phyloP scores from a whole-genome alignment of 2,329 filamentous ascomycete genomes.

The Hawksworthiomyces lignivorus region DNA sequence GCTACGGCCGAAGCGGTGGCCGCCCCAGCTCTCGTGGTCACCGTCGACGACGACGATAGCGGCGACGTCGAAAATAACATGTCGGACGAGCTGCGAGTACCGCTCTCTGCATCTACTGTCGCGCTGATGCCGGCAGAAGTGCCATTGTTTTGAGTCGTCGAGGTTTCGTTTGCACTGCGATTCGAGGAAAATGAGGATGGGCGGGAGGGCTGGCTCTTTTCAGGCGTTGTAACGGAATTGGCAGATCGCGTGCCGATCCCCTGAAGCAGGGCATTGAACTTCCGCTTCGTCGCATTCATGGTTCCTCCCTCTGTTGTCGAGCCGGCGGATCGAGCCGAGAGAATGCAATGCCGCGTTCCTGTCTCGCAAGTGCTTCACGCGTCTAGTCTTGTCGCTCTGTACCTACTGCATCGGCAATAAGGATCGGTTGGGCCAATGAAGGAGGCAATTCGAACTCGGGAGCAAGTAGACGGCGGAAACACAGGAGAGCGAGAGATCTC shows the following conservation, averaged over 20 bases:
- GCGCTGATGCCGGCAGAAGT: too few species aligned
- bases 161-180: too few species aligned
- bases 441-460: too few species aligned
- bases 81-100: not conserved
- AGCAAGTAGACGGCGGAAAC: too few species aligned
- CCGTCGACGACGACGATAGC: not conserved
- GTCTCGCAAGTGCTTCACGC: not conserved
- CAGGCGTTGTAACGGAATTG: conserved; percentile 30
- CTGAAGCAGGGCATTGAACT: conserved; percentile 71
- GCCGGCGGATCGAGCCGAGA: not conserved
- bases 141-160: too few species aligned
- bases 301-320: conserved; percentile 2
- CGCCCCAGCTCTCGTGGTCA: not conserved
- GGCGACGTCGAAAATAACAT: not conserved
- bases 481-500: too few species aligned
- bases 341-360: not conserved
- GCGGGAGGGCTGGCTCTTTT: conserved; percentile 21
- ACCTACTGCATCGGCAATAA: too few species aligned
- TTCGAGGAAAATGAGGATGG: too few species aligned
- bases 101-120: too few species aligned
- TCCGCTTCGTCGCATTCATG: conserved; percentile 75
- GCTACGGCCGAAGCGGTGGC: conserved; percentile 3
- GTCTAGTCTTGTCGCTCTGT: too few species aligned
- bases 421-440: too few species aligned
- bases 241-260: conserved; percentile 47